These are phyloP conservation scores for Botrytis galanthina DNA, from an alignment of 2,329 filamentous ascomycete genomes.

Conservation along the genomic window DNA sequence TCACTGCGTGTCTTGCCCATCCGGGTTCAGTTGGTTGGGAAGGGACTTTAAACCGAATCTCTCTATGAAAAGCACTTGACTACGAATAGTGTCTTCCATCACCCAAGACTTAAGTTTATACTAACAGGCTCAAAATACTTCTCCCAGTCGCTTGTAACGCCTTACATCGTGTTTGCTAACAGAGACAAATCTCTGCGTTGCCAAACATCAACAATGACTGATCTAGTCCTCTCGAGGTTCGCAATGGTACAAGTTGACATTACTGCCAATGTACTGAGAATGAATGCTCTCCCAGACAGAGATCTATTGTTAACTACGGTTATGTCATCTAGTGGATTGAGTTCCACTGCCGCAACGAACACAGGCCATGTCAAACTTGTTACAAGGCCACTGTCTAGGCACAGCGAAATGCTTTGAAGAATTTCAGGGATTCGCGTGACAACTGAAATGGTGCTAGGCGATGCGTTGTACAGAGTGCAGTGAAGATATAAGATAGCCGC, in stretches of 20 bases:
- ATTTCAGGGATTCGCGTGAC: background rate
- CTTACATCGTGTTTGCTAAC: background rate
- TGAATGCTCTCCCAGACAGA: background rate
- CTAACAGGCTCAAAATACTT: background rate
- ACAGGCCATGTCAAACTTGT: background rate
- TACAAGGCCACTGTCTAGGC: background rate
- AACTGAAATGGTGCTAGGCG: background rate
- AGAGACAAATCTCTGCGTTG: background rate
- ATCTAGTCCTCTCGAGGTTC: background rate
- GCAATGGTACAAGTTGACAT: background rate
- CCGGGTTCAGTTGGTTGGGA: background rate
- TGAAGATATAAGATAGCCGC: background rate
- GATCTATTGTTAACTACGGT: background rate
- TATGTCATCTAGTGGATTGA: background rate
- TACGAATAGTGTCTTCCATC: background rate
- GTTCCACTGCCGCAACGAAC: background rate
- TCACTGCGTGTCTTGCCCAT: background rate
- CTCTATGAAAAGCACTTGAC: background rate
- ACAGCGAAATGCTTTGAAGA: background rate
- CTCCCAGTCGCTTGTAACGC: background rate
- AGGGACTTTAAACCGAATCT: background rate
- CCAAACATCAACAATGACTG: background rate
- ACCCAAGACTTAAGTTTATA: background rate
- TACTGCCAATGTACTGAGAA: background rate
- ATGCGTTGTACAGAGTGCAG: background rate